phyloP scores from a whole-genome alignment of 768 basidiomycete species.

The Leccinum broughii region DNA sequence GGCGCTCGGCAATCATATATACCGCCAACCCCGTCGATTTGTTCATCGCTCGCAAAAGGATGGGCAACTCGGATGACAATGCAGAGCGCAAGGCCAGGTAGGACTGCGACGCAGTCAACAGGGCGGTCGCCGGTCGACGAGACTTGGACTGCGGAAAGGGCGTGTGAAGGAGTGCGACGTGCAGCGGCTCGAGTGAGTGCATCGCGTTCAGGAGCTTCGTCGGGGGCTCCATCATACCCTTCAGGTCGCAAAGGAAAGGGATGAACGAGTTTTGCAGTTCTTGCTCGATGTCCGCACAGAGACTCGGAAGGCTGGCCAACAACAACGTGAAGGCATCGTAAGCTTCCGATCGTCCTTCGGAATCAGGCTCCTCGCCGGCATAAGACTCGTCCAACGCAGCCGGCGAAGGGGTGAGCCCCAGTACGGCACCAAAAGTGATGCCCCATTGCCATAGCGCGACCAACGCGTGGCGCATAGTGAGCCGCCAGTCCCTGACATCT shows the following conservation, averaged over 20 bases:
- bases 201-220: conserved; percentile 68
- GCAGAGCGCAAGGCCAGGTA: conserved; percentile 78
- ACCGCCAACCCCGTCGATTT: conserved; percentile 58
- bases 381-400: conserved; percentile 16
- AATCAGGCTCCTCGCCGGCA: conserved; percentile 17
- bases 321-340: conserved; percentile 69
- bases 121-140: conserved; percentile 58
- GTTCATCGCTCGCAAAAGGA: conserved; percentile 57
- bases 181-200: conserved; percentile 71
- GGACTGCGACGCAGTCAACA: conserved; percentile 72
- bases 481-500: conserved; percentile 63
- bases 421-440: conserved; percentile 62
- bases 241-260: conserved; percentile 55
- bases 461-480: conserved; percentile 49
- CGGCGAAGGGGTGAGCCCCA: conserved; percentile 52
- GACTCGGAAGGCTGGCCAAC: conserved; percentile 54
- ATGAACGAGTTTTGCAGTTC: conserved; percentile 56
- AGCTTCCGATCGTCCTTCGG: conserved; percentile 49
- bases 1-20: conserved; percentile 52
- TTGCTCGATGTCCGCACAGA: conserved; percentile 53
- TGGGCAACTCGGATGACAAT: conserved; percentile 68
- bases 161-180: conserved; percentile 67
- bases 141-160: conserved; percentile 56
- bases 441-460: conserved; percentile 61
- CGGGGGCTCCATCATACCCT: conserved; percentile 61